Evolutionary conservation across 2,329 filamentous ascomycete genomes (phyloP), one percentile per base, ranked within the genome.

Genomic region (Epichloe sp.): DNA sequence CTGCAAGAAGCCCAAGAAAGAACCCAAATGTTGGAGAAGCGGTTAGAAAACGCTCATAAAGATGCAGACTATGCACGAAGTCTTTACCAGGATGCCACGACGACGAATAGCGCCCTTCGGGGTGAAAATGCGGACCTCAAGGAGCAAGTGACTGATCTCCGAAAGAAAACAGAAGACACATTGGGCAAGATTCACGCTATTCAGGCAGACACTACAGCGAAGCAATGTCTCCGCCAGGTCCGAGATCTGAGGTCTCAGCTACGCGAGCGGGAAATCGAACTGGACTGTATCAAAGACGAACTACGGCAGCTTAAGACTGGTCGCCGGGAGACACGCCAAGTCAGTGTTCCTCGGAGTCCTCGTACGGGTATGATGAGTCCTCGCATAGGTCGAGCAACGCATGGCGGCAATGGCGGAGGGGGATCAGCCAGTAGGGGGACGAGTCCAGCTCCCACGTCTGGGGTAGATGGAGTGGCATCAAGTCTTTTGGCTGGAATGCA

Each of bases 31-130:
- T 64, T 75, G 4, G 70, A 73, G 40, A 65, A 64, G 50, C 67
- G 66, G 19, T 60, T 68, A 5, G 67, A 68, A 49, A 65, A 68
- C 5, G 63, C 70, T 4, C 65, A 75, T 31, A 68, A 67, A 14
- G 77, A 81, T 4, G 66, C 74, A 26, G 77, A 80, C 2, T 86
- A 81, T 58, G 67, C 73, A 12, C 74, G 78, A 49, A 70, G 71
- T 4, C 68, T 74, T 10, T 86, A 85, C 58, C 82, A 84, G 57
- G 69, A 75, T 21, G 74, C 76, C 1, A 79, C 77, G 8, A 71
- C 72, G 35, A 62, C 68, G 1, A 73, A 72, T 2, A 66, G 67
- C 14, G 67, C 70, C 15, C 63, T 79, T 3, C 64, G 66, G 19
- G 59, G 65, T 2, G 73, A 79, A 57, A 77, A 76, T 55, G 63